Evolutionary conservation across 2,329 filamentous ascomycete species (phyloP), one percentile per base, ranked within the genome.

Genomic region (Bipolaris sorokiniana): DNA sequence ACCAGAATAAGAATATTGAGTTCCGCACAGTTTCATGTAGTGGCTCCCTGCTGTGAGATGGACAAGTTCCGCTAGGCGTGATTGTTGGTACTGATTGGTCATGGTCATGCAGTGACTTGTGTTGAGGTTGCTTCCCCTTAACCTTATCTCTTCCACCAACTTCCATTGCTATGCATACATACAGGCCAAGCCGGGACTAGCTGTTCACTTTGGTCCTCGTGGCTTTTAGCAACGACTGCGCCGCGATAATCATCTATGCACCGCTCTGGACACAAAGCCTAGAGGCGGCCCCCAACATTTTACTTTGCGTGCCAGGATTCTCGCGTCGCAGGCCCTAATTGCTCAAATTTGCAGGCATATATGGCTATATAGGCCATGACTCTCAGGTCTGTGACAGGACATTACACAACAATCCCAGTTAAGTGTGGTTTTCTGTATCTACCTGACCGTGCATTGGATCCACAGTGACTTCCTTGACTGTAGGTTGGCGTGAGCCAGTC

Each of bases 121-220:
- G 51, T 47, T 28, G 47, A 26, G 48, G 49, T 50, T 23, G 40
- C 41, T 36, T 49, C 41, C 26, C 45, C 15, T 41, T 52, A 47
- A 66, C 63, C 50, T 67, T 55, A 63, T 52, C 51, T 54, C 48
- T 48, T 52, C 36, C 36, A 10, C 38, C 18, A 38, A 36, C 45
- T 22, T 53, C 50, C 10, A 45, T 38, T 28, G 22, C 51, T 42
- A 45, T 34, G 50, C 45, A 23, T 57, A 47, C 38, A 45, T 45
- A 38, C 22, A 36, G 13, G 40, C 37, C 23, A 34, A 26, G 31
- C 23, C 37, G 37, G 34, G 31, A 26, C 38, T 38, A 15, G n/a
- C 7, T 51, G 6, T 48, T 37, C 47, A n/a, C 28, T 45, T n/a
- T 51, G 47, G 22, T 33, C 38, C 41, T 51, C 38, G 26, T 41